Evolutionary conservation across 768 basidiomycete genomes (phyloP), one percentile per base, ranked within the genome.

Genomic region (Hypsizygus marmoreus): DNA sequence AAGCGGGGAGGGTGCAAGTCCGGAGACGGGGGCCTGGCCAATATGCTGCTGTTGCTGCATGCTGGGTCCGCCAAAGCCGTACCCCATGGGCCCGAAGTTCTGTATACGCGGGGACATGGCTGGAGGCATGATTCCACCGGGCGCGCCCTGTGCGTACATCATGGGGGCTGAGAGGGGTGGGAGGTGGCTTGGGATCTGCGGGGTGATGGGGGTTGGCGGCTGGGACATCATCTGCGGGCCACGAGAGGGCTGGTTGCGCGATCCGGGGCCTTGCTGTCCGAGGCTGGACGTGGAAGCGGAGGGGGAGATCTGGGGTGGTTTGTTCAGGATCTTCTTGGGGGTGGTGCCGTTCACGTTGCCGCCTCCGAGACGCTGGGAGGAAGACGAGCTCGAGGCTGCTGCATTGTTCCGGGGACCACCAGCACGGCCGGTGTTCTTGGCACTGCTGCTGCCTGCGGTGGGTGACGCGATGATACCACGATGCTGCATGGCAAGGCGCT

Each of bases 311-410:
- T 60, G 43, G 30, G 65, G 47, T 48, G 72, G 62, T 63, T 84
- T 86, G 59, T 68, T 77, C 57, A 75, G 68, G 45, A 75, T 78
- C 73, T 86, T 88, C 77, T 87, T 88, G 32, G 71, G 65, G 35
- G 74, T 60, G 12, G 66, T 62, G 16, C 75, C 71, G 50, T 75
- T 78, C 29, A 67, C 71, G 28, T 73, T 73, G 23, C 73, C 71
- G 26, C 72, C 49, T 70, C 75, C 44, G 54, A 56, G 40, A 34
- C 60, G 53, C 28, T 40, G 57, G 13, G 73, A 64, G 16, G 66
- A 51, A 14, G 76, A 66, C 17, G 79, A 74, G 19, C 72, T 69
- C n/a, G 77, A 72, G 8, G 75, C 63, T 16, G 65, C 54, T 7
- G 74, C 66, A 45, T 71, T 72, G 40, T 49, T 64, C 43, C 72